Base-by-base conservation (phyloP, 2,329 filamentous ascomycete genomes). In the Fusarium dimerum region DNA sequence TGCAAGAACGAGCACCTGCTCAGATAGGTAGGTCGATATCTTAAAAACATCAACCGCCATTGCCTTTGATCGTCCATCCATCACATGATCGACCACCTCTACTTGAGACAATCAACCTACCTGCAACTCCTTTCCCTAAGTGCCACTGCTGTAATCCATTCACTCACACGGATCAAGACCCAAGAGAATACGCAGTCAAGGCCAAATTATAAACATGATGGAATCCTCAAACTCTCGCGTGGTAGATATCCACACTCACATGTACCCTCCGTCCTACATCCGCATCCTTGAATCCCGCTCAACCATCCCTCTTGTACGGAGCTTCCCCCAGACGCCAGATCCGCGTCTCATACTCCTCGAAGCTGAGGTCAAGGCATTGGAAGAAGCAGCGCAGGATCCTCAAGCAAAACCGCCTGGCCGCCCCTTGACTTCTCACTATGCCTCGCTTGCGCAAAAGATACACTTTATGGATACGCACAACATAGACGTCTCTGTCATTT, bases 381-480 rank as follows among this genome's bases (percentile, higher is more conserved):
- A 78, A n/a, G 73, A 74, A 46, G 75, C 84, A 3, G 73, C 77
- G 47, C 76, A 82, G 60, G 79, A 85, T 67, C 72, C 79, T 20
- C 69, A 78, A 3, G 74, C 76, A 17, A 83, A 79, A 42, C 81
- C 84, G 9, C 86, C 89, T 3, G 92, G 92, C 38, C 85, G 92
- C 4, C 92, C 92, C 4, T 84, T 97, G 41, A 93, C 91, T 18
- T 78, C 84, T 1, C 89, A 92, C 64, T 97, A 93, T 77, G 90
- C 87, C 56, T 89, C 90, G 42, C 86, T 96, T 52, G 74, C 78
- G 15, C 80, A 90, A 62, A 97, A 96, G 67, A 79, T 96, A 13
- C 79, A 84, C 45, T 96, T 97, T 74, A 97, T 97, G 92, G 81
- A 91, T 69, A 82, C 79, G 15, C 92, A 97, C 73, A 76, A 76